A percentile compares a stretch with the other conserved stretches of the same genome.
Conservation (phyloP, 441 rosid species). For the Gossypium gossypioides region DNA sequence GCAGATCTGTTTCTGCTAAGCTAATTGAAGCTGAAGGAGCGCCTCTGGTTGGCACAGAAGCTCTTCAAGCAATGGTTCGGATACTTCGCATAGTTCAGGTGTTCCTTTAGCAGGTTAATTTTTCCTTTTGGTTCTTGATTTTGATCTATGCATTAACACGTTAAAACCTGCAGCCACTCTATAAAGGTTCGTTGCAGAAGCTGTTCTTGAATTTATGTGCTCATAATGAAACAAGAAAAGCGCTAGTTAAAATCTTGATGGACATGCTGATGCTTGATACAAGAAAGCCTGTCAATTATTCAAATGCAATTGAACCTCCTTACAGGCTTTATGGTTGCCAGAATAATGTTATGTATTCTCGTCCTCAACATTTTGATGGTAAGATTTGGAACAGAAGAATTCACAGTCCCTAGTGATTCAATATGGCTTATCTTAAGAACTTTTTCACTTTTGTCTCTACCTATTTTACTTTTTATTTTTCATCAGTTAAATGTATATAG, state of each 20-base stretch:
- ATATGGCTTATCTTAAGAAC: background rate
- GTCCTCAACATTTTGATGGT: constrained; percentile 91
- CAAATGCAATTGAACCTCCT: constrained; percentile 53
- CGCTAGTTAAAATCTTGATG: constrained; percentile 73
- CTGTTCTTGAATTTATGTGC: constrained; percentile 89
- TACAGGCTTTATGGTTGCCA: constrained; percentile 91
- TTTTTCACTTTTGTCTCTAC: background rate
- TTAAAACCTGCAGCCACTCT: constrained; percentile 62
- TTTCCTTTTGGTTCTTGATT: background rate
- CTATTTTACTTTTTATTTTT: background rate
- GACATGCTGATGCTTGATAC: constrained; percentile 82
- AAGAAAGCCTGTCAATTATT: constrained; percentile 37
- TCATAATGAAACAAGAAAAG: constrained; percentile 74
- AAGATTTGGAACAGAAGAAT: constrained; percentile 12
- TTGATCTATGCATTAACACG: constrained; percentile 12
- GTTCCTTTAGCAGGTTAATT: background rate
- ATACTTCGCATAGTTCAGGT: constrained; percentile 95
- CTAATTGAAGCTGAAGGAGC: constrained; percentile 84
- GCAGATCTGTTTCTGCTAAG: constrained; percentile 57
- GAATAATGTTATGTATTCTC: constrained; percentile 86
- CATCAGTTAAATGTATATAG: background rate
- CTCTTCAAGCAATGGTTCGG: constrained; percentile 80
- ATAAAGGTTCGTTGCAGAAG: constrained; percentile 89
- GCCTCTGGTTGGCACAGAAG: constrained; percentile 75
- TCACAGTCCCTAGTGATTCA: background rate